phyloP scores from a whole-genome alignment of 2,329 filamentous ascomycete genomes.

The Fusarium concolor region DNA sequence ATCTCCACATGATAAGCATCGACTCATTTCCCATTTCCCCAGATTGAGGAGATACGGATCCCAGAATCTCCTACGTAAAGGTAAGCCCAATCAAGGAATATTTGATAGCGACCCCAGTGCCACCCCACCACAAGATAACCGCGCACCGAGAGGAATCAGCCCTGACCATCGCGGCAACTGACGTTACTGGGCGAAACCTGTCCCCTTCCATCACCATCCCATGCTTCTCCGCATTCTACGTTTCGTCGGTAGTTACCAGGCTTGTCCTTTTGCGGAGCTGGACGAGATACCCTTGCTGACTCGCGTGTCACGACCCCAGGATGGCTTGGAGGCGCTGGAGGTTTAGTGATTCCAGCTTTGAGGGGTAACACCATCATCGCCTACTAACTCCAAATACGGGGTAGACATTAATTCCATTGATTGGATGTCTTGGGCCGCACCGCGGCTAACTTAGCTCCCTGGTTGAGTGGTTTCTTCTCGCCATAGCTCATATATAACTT shows the following conservation, averaged over 20 bases:
- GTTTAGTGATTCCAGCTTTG: neutral
- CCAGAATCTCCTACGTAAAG: constrained; percentile 26
- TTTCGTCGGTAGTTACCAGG: neutral
- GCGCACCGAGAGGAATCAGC: constrained; percentile 29
- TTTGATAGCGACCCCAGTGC: constrained; percentile 26
- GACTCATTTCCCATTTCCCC: constrained; percentile 25
- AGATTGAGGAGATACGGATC: constrained; percentile 18
- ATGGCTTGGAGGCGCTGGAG: neutral
- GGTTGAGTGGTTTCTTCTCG: neutral
- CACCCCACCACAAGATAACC: constrained; percentile 34
- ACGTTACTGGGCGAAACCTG: constrained; percentile 15
- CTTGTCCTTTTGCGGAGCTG: neutral
- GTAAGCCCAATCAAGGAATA: constrained; percentile 6
- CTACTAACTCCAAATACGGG: neutral
- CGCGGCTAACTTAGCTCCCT: neutral
- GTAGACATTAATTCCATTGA: neutral
- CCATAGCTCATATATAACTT: neutral
- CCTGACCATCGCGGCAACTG: constrained; percentile 24
- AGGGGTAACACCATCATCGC: constrained; percentile 1
- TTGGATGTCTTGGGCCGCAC: neutral
- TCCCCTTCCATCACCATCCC: neutral
- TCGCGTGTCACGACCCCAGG: neutral
- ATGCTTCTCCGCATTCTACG: constrained; percentile 11
- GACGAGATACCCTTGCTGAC: neutral
- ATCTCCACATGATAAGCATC: constrained; percentile 24